A percentile compares a stretch with the other conserved stretches of the same genome.
phyloP scores from a whole-genome alignment of 495 filamentous ascomycete species.

The Letharia lupina region DNA sequence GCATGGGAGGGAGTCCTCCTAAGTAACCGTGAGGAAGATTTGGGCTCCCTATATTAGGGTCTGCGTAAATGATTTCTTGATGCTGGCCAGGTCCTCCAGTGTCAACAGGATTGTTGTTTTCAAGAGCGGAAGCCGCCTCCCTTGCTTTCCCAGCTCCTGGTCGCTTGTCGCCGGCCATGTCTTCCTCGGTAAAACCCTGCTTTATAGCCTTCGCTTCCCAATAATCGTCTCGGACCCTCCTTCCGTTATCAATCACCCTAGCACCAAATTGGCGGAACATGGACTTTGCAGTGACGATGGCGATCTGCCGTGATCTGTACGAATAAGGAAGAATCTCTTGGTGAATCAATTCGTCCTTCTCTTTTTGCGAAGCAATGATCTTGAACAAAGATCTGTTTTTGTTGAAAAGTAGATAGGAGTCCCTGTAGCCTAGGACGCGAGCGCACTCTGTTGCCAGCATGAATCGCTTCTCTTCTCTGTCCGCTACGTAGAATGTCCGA shows the following conservation, averaged over 20 bases:
- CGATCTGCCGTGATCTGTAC: conserved; percentile 94
- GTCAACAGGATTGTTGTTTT: conserved; percentile 34
- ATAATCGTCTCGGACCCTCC: conserved; percentile 93
- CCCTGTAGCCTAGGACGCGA: conserved; percentile 84
- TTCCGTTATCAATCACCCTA: conserved; percentile 78
- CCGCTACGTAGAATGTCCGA: conserved; percentile 84
- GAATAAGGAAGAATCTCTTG: conserved; percentile 97
- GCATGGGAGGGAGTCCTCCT: conserved; percentile 53
- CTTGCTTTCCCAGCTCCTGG: conserved; percentile 84
- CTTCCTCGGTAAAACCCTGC: conserved; percentile 96
- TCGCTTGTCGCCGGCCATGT: conserved; percentile 91
- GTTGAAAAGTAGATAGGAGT: conserved; percentile 98
- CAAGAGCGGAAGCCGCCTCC: conserved; percentile 62
- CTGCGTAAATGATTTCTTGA: conserved; percentile 76
- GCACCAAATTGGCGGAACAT: conserved; percentile 99
- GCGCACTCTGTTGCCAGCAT: conserved; percentile 99
- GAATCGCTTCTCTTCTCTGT: conserved; percentile 86
- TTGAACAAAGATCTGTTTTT: conserved; percentile 97
- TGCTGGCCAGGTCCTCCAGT: conserved; percentile 47
- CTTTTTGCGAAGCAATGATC: conserved; percentile 91
- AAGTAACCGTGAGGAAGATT: conserved; percentile 48
- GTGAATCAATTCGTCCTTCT: conserved; percentile 92
- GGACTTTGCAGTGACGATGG: conserved; percentile 94
- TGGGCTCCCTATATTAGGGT: conserved; percentile 48
- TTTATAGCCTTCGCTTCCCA: conserved; percentile 96